Percentiles rank a stretch among this genome's conserved stretches.
phyloP scores from a whole-genome alignment of 805 yeast species.

The Lipomyces mesembrius region DNA sequence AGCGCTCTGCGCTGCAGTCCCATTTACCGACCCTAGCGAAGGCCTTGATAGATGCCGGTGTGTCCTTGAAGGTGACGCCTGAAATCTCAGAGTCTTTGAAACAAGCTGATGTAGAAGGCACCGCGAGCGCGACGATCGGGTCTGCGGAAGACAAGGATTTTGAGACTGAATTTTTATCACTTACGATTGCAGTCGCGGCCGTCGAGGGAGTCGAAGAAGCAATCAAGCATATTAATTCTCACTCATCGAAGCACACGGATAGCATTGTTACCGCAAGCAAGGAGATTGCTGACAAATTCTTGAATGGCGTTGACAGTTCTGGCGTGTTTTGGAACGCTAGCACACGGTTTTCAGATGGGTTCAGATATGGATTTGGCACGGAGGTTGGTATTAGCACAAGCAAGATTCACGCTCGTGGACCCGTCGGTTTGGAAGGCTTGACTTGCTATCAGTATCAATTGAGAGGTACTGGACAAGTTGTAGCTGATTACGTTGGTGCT shows the following conservation, averaged over 20 bases:
- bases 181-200: conserved; percentile 76
- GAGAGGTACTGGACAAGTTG: conserved; percentile 91
- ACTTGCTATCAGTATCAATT: conserved; percentile 94
- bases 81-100: conserved; percentile 47
- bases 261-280: conserved; percentile 81
- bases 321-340: conserved; percentile 98
- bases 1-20: conserved; percentile 52
- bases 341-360: conserved; percentile 97
- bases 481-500: conserved; percentile 87
- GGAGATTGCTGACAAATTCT: conserved; percentile 70
- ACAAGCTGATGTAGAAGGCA: conserved; percentile 34
- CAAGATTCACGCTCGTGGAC: conserved; percentile 97
- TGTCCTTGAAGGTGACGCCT: conserved; percentile 69
- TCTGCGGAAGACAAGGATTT: conserved; percentile 71
- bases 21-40: conserved; percentile 40
- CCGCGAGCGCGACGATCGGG: conserved; percentile 40
- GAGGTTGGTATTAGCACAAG: conserved; percentile 98
- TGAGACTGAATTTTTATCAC: conserved; percentile 78
- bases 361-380: conserved; percentile 97
- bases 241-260: conserved; percentile 97
- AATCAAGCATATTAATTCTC: conserved; percentile 81
- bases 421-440: conserved; percentile 96
- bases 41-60: conserved; percentile 64
- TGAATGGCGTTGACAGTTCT: conserved; percentile 88
- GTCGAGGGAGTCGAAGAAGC: conserved; percentile 69